A percentile compares a stretch with the other conserved stretches of the same genome.
Conservation (phyloP, 1,139 yeast species). For the Yamadazyma epiphylla region DNA sequence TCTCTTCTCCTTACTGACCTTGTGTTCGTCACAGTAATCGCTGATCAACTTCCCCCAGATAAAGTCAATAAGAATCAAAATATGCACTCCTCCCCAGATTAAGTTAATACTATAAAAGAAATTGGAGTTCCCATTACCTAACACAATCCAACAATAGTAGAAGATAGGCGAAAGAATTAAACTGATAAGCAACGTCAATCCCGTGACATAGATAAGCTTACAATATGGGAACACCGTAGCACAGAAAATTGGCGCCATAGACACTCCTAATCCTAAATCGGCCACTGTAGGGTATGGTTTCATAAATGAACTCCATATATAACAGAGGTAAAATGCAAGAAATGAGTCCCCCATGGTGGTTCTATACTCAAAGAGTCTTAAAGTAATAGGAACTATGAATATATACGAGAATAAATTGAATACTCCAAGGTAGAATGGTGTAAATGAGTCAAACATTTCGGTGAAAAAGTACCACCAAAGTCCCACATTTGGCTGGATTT, state of each 20-base stretch:
- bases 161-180: conserved; percentile 74
- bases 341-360: conserved; percentile 45
- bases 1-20: conserved; percentile 16
- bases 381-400: conserved; percentile 69
- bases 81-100: conserved; percentile 72
- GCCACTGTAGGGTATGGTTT: conserved; percentile 89
- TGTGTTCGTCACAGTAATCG: conserved; percentile 58
- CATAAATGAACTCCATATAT: conserved; percentile 68
- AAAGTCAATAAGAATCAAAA: conserved; percentile 68
- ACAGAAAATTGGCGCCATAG: conserved; percentile 56
- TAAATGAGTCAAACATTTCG: conserved; percentile 89
- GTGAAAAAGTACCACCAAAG: conserved; percentile 98
- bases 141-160: conserved; percentile 89
- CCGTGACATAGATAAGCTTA: conserved; percentile 29
- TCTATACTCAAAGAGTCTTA: conserved; percentile 49
- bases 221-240: conserved; percentile 35
- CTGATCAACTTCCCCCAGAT: conserved; percentile 74
- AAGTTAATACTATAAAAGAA: conserved; percentile 93
- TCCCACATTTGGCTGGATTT: conserved; percentile 82
- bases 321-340: conserved; percentile 59
- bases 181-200: conserved; percentile 35
- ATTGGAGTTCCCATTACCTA: conserved; percentile 94
- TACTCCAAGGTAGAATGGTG: conserved; percentile 76
- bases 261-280: conserved; percentile 68
- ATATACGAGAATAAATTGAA: conserved; percentile 74